Conservation (phyloP, 2,329 filamentous ascomycete genomes). For the Arthrobotrys sinensis region DNA sequence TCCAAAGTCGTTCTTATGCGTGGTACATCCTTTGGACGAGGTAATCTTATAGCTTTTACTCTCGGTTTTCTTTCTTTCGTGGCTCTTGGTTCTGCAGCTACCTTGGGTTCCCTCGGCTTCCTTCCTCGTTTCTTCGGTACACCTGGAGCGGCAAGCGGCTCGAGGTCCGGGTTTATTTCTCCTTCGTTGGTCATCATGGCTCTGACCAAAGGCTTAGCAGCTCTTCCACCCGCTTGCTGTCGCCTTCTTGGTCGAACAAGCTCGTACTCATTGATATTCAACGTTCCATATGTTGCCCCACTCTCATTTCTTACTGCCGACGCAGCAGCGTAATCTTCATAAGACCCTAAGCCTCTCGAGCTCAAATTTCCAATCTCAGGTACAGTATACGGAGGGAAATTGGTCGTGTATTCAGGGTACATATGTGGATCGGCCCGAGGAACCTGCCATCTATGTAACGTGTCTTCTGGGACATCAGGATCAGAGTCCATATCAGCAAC, state of each 20-base stretch:
- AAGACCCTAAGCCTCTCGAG: constrained; percentile 13
- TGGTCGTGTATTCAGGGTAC: constrained; percentile 36
- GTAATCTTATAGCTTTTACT: constrained; percentile 31
- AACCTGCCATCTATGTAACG: constrained; percentile 36
- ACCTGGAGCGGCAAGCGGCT: constrained; percentile 16
- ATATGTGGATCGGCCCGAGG: constrained; percentile 20
- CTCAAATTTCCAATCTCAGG: constrained; percentile 38
- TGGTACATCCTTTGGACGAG: constrained; percentile 57
- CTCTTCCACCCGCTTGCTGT: constrained; percentile 54
- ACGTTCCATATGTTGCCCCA: constrained; percentile 27
- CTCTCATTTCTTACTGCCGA: constrained; percentile 39
- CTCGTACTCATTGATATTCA: constrained; percentile 20
- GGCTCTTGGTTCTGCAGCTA: not conserved
- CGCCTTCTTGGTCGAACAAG: constrained; percentile 28
- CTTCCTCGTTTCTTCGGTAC: constrained; percentile 46
- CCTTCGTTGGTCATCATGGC: constrained; percentile 42
- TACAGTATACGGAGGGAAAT: constrained; percentile 52
- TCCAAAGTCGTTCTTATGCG: constrained; percentile 55
- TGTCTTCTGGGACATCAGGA: constrained; percentile 12
- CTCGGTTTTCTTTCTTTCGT: constrained; percentile 36
- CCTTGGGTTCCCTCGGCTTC: constrained; percentile 29
- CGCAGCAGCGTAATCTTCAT: constrained; percentile 44
- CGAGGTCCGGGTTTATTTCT: constrained; percentile 41
- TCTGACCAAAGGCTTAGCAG: constrained; percentile 6
- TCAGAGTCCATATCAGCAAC: constrained; percentile 1